These are phyloP conservation scores for Ophiostoma ips DNA, from an alignment of 2,329 filamentous ascomycete species.

Conservation along the genomic window DNA sequence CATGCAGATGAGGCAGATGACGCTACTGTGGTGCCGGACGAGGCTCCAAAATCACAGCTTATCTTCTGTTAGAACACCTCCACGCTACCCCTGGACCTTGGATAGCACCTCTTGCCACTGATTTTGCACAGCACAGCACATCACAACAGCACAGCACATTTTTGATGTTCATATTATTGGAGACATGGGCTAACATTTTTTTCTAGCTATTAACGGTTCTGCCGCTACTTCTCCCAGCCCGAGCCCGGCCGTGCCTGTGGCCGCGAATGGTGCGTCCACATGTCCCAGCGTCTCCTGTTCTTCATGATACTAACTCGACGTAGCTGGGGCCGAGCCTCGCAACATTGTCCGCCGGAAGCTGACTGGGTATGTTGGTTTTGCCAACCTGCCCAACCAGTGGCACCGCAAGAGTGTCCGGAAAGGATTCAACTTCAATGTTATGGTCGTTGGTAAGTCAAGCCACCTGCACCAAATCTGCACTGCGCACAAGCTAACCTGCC, in stretches of 20 bases:
- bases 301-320: neutral
- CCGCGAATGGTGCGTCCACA: slow-evolving; percentile 14
- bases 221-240: slow-evolving; percentile 24
- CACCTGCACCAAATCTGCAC: too few species aligned
- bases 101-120: neutral
- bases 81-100: neutral
- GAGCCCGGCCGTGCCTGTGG: slow-evolving; percentile 27
- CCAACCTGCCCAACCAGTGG: slow-evolving; percentile 98
- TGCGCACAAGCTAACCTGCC: slow-evolving; percentile 3
- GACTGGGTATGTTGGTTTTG: slow-evolving; percentile 96
- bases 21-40: neutral
- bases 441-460: slow-evolving; percentile 81
- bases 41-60: neutral
- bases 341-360: slow-evolving; percentile 98
- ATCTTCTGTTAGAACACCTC: slow-evolving; percentile 5
- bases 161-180: too few species aligned
- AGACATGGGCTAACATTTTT: slow-evolving; percentile 23
- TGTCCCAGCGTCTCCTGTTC: neutral
- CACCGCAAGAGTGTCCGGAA: slow-evolving; percentile 99
- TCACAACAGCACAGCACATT: neutral
- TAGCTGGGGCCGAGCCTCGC: slow-evolving; percentile 51
- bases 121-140: neutral
- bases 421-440: slow-evolving; percentile 99
- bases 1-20: neutral
- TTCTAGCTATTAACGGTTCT: slow-evolving; percentile 26